A percentile compares a stretch with the other conserved stretches of the same genome.
Evolutionary conservation across 2,329 filamentous ascomycete genomes (phyloP).

Genomic region (Pseudogymnoascus sp.): DNA sequence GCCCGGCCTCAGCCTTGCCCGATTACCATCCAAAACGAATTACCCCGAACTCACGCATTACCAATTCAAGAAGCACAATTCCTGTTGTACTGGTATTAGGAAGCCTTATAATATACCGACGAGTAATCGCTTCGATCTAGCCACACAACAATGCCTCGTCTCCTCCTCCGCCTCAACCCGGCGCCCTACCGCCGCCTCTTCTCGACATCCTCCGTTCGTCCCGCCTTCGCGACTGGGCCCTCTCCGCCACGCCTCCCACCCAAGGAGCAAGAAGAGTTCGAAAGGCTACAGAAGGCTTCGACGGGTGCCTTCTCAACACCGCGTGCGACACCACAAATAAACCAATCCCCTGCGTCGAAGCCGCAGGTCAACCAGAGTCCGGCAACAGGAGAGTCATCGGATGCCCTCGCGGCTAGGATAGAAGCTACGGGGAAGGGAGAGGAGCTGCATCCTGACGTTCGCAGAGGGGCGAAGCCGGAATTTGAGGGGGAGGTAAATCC

Average conservation of each 20-base stretch:
- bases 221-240: constrained; percentile 46
- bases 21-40: background rate
- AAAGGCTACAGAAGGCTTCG: constrained; percentile 70
- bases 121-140: background rate
- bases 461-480: constrained; percentile 74
- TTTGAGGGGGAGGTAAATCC: constrained; percentile 91
- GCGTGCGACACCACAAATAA: constrained; percentile 37
- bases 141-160: constrained; percentile 22
- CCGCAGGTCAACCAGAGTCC: constrained; percentile 10
- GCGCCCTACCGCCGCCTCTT: constrained; percentile 25
- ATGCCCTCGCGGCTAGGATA: constrained; percentile 34
- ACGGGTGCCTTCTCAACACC: constrained; percentile 71
- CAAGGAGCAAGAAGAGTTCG: constrained; percentile 83
- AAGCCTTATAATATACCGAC: background rate
- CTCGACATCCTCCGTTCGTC: constrained; percentile 20
- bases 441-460: constrained; percentile 61
- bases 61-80: background rate
- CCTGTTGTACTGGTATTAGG: background rate
- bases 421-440: constrained; percentile 52
- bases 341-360: constrained; percentile 37
- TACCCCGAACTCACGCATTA: background rate
- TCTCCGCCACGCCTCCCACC: constrained; percentile 80
- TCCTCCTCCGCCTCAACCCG: constrained; percentile 21
- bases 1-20: background rate
- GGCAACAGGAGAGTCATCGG: constrained; percentile 19